Conservation (phyloP, 805 yeast genomes). For the Kazachstania martiniae region DNA sequence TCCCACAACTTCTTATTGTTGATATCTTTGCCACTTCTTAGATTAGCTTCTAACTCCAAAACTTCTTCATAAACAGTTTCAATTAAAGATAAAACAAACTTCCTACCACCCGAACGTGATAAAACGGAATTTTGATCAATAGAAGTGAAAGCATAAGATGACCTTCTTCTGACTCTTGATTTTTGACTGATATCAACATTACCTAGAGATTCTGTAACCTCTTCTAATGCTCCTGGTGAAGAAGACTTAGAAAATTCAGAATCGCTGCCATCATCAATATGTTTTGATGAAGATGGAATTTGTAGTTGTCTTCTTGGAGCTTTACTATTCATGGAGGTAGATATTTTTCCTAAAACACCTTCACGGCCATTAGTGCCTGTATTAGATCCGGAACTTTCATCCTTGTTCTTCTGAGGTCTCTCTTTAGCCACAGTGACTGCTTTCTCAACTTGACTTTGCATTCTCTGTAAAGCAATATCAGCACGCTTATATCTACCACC, state of each 20-base stretch:
- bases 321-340: conserved; percentile 70
- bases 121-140: conserved; percentile 27
- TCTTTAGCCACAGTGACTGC: conserved; percentile 94
- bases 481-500: conserved; percentile 80
- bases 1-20: conserved; percentile 56
- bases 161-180: conserved; percentile 26
- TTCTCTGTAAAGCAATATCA: conserved; percentile 85
- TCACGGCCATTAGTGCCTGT: conserved; percentile 32
- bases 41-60: conserved; percentile 66
- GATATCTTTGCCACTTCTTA: conserved; percentile 44
- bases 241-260: not conserved
- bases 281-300: conserved; percentile 27
- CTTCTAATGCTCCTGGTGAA: conserved; percentile 20
- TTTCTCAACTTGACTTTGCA: conserved; percentile 96
- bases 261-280: not conserved
- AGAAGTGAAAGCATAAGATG: conserved; percentile 26
- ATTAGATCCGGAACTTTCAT: too few species aligned
- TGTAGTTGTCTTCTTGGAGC: conserved; percentile 83
- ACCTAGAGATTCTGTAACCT: conserved; percentile 23
- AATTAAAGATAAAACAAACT: conserved; percentile 52
- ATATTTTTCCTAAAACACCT: conserved; percentile 84
- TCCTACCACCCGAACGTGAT: conserved; percentile 33
- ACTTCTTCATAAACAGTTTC: conserved; percentile 73
- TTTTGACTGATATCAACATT: conserved; percentile 21
- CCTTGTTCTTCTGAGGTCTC: conserved; percentile 53